phyloP scores from a whole-genome alignment of 2,329 filamentous ascomycete genomes.

The Fusarium liriodendri region DNA sequence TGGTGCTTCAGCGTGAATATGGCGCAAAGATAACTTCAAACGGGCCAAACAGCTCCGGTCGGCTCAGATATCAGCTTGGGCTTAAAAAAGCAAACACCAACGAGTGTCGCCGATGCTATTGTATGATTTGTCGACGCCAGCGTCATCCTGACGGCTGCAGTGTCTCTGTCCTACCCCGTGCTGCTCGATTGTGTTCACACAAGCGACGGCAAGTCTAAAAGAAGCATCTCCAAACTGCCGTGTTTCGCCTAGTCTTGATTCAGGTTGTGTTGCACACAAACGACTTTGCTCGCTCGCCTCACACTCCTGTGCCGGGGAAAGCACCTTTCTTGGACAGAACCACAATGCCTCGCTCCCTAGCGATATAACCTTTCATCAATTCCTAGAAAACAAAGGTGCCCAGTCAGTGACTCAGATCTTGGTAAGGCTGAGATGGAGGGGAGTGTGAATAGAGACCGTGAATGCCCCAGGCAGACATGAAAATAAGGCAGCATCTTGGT shows the following conservation, averaged over 20 bases:
- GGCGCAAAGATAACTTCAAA: slow-evolving; percentile 25
- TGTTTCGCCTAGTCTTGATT: slow-evolving; percentile 24
- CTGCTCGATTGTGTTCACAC: slow-evolving; percentile 11
- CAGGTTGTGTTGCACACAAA: slow-evolving; percentile 14
- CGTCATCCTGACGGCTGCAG: slow-evolving; percentile 28
- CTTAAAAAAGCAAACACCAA: slow-evolving; percentile 27
- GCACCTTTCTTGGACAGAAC: slow-evolving; percentile 93
- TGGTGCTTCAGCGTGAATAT: slow-evolving; percentile 41
- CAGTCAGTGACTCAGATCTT: slow-evolving; percentile 50
- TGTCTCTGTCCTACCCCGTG: slow-evolving; percentile 14
- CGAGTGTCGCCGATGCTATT: slow-evolving; percentile 12
- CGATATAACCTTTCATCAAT: slow-evolving; percentile 98
- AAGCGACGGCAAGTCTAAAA: slow-evolving; percentile 14
- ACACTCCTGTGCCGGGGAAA: slow-evolving; percentile 89
- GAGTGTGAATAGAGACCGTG: slow-evolving; percentile 28
- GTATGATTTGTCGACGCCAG: slow-evolving; percentile 38
- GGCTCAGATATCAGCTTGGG: slow-evolving; percentile 6
- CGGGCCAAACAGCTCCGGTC: slow-evolving; percentile 7
- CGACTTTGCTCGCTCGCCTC: slow-evolving; percentile 14
- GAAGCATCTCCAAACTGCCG: slow-evolving; percentile 11
- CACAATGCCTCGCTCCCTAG: slow-evolving; percentile 87
- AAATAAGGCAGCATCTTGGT: slow-evolving; percentile 34
- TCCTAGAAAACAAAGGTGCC: slow-evolving; percentile 64
- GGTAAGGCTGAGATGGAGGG: slow-evolving; percentile 36
- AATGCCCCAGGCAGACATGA: slow-evolving; percentile 39